Evolutionary conservation across 1,284 basidiomycete species (phyloP).

Genomic region (Microbotryomycetes sp.): DNA sequence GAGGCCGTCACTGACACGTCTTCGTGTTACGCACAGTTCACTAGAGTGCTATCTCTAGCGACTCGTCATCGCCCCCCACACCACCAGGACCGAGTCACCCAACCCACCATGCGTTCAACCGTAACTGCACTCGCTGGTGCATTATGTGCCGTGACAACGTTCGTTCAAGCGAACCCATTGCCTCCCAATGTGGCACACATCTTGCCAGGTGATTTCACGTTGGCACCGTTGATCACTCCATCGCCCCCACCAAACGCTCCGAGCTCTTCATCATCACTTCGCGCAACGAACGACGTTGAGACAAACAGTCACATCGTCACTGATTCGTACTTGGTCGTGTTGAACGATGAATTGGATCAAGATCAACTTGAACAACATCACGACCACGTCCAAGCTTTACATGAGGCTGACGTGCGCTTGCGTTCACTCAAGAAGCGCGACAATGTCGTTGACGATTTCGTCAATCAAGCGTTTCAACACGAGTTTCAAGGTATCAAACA

Average conservation of each 20-base stretch:
- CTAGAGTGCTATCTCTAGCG: too few relatives aligned
- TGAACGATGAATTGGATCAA: conserved; percentile 69
- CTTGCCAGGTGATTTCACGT: conserved; percentile 6
- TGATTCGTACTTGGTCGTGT: conserved; percentile 68
- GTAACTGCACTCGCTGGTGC: background rate
- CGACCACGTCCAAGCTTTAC: conserved; percentile 16
- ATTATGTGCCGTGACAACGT: background rate
- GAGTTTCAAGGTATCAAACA: conserved; percentile 58
- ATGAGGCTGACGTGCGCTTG: conserved; percentile 15
- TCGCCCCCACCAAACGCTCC: conserved; percentile 11
- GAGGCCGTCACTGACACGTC: too few relatives aligned
- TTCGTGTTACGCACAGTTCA: too few relatives aligned
- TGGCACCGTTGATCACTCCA: conserved; percentile 27
- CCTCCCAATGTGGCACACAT: conserved; percentile 1
- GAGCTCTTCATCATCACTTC: background rate
- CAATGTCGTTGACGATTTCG: conserved; percentile 3
- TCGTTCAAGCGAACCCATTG: conserved; percentile 8
- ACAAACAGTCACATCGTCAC: conserved; percentile 33
- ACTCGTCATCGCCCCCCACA: background rate
- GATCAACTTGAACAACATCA: conserved; percentile 50
- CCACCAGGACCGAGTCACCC: background rate
- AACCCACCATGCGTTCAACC: background rate
- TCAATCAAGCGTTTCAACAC: conserved; percentile 39
- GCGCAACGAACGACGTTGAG: background rate
- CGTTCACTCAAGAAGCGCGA: conserved; percentile 10